phyloP scores from a whole-genome alignment of 441 rosid genomes.

The Melastoma candidum region DNA sequence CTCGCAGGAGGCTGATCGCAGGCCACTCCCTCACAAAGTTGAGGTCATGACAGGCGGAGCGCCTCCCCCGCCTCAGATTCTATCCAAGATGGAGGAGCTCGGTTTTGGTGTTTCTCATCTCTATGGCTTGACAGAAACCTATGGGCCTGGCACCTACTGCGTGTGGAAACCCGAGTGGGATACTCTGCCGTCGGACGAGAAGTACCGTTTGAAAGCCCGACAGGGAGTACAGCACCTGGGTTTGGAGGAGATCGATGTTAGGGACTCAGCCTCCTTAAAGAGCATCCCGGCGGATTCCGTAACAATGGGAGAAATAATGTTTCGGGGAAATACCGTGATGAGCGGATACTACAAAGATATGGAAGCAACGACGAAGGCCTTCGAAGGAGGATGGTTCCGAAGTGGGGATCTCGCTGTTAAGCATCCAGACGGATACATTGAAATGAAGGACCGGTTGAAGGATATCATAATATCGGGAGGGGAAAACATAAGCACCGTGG shows the following conservation, averaged over 20 bases:
- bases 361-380: slow-evolving; percentile 46
- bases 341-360: slow-evolving; percentile 47
- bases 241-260: slow-evolving; percentile 44
- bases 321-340: slow-evolving; percentile 67
- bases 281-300: slow-evolving; percentile 44
- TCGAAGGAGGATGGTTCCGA: slow-evolving; percentile 53
- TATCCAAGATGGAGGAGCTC: slow-evolving; percentile 45
- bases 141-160: slow-evolving; percentile 57
- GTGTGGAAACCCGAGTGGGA: slow-evolving; percentile 69
- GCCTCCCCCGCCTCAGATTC: slow-evolving; percentile 43
- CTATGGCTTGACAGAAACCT: slow-evolving; percentile 67
- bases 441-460: slow-evolving; percentile 49
- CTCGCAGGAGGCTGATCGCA: slow-evolving; percentile 18
- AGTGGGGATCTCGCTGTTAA: slow-evolving; percentile 58
- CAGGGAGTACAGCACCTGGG: slow-evolving; percentile 60
- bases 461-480: slow-evolving; percentile 33
- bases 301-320: slow-evolving; percentile 62
- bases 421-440: slow-evolving; percentile 52
- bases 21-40: slow-evolving; percentile 39
- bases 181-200: slow-evolving; percentile 32
- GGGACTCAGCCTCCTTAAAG: slow-evolving; percentile 44
- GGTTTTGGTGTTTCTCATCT: slow-evolving; percentile 47
- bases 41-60: slow-evolving; percentile 54
- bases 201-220: slow-evolving; percentile 37
- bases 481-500: slow-evolving; percentile 35